Percentiles rank a stretch among this genome's conserved stretches.
phyloP scores from a whole-genome alignment of 108 stramenopile species.

The Nitzschia sp. region DNA sequence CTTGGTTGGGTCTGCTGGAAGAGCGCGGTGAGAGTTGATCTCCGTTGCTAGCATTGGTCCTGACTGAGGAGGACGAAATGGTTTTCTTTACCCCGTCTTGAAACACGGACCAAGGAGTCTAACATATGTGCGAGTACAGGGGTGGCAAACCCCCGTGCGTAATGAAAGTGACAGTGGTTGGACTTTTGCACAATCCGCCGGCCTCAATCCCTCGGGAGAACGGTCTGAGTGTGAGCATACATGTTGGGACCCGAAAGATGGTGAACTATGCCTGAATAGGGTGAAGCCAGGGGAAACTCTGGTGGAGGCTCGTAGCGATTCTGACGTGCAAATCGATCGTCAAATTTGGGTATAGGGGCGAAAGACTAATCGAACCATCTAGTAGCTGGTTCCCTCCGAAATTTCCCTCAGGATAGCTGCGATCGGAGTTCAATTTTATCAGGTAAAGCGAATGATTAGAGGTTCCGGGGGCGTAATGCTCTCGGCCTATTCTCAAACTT shows the following conservation, averaged over 20 bases:
- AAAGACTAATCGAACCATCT: constrained; percentile 98
- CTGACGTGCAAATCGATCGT: constrained; percentile 96
- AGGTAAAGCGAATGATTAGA: constrained; percentile 99
- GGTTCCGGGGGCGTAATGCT: constrained; percentile 88
- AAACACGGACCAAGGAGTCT: constrained; percentile 98
- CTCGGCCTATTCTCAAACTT: constrained; percentile 98
- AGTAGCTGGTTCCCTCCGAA: constrained; percentile 97
- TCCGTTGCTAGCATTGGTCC: constrained; percentile 32
- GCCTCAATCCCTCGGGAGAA: constrained; percentile 83
- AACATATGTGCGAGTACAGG: constrained; percentile 91
- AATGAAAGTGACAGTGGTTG: constrained; percentile 93
- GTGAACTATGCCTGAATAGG: constrained; percentile 98
- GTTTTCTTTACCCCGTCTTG: constrained; percentile 94
- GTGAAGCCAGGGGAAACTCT: constrained; percentile 95
- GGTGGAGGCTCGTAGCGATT: constrained; percentile 94
- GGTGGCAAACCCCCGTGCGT: constrained; percentile 87
- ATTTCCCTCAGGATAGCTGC: constrained; percentile 97
- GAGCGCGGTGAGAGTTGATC: constrained; percentile 37
- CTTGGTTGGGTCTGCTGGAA: constrained; percentile 49
- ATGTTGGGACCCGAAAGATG: constrained; percentile 96
- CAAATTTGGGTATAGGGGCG: constrained; percentile 97
- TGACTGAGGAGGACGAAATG: constrained; percentile 67
- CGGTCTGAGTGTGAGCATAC: constrained; percentile 93
- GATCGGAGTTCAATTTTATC: constrained; percentile 87
- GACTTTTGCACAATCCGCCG: constrained; percentile 86